phyloP scores from a whole-genome alignment of 2,329 filamentous ascomycete species.

The Ramichloridium luteum region DNA sequence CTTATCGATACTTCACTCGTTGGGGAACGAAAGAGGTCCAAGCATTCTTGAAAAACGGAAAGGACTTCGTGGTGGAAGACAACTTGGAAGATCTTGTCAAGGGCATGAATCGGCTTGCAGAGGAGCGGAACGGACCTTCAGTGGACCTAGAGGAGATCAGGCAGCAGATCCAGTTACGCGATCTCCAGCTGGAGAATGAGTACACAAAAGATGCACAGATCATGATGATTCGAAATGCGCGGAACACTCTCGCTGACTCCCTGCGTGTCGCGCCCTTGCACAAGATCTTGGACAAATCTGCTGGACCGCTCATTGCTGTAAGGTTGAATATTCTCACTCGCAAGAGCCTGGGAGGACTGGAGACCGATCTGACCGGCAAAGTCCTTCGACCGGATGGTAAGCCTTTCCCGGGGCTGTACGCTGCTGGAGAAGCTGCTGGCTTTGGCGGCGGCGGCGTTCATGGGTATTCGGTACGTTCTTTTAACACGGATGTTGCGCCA shows the following conservation, averaged over 20 bases:
- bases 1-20: conserved; percentile 42
- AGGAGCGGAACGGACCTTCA: conserved; percentile 33
- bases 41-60: conserved; percentile 46
- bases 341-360: conserved; percentile 49
- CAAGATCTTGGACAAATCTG: conserved; percentile 40
- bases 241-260: conserved; percentile 44
- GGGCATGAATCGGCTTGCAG: conserved; percentile 47
- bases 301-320: conserved; percentile 49
- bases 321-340: conserved; percentile 49
- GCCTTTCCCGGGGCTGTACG: conserved; percentile 44
- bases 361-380: conserved; percentile 46
- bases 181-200: conserved; percentile 43
- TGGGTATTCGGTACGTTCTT: conserved; percentile 36
- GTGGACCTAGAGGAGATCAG: conserved; percentile 37
- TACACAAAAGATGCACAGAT: conserved; percentile 50
- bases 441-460: conserved; percentile 53
- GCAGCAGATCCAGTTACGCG: conserved; percentile 40
- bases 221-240: conserved; percentile 48
- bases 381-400: conserved; percentile 41
- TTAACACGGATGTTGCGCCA: too few relatives aligned
- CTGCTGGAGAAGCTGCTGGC: conserved; percentile 48
- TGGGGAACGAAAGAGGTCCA: conserved; percentile 43
- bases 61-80: conserved; percentile 48
- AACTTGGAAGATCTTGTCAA: conserved; percentile 43
- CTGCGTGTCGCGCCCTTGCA: conserved; percentile 44